phyloP scores from a whole-genome alignment of 192 early-diverging fungal species.

The Phycomyces nitens region DNA sequence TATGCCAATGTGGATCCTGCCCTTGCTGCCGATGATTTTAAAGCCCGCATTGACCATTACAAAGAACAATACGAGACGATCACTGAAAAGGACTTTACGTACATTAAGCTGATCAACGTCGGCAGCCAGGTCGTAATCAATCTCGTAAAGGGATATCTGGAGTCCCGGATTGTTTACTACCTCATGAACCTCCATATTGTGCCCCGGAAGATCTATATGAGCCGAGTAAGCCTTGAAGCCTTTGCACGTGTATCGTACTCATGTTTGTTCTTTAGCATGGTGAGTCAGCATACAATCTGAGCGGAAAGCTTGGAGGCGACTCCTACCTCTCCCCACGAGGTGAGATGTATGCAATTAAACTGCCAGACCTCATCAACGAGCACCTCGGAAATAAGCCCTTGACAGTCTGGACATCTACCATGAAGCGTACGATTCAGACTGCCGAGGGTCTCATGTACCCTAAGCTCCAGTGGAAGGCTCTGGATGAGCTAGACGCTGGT shows the following conservation, averaged over 20 bases:
- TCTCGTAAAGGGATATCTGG: slow-evolving; percentile 91
- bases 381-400: slow-evolving; percentile 71
- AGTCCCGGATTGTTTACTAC: slow-evolving; percentile 97
- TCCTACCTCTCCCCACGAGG: slow-evolving; percentile 85
- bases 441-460: slow-evolving; percentile 75
- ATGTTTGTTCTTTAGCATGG: slow-evolving; percentile 57
- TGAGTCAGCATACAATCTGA: slow-evolving; percentile 91
- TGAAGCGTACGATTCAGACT: slow-evolving; percentile 92
- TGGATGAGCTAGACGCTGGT: slow-evolving; percentile 97
- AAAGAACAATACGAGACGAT: slow-evolving; percentile 88
- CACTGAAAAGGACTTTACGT: slow-evolving; percentile 68
- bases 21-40: slow-evolving; percentile 86
- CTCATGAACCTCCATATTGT: slow-evolving; percentile 99
- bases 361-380: slow-evolving; percentile 79
- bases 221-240: slow-evolving; percentile 43
- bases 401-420: slow-evolving; percentile 96
- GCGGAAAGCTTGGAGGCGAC: slow-evolving; percentile 94
- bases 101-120: slow-evolving; percentile 95
- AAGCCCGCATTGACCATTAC: slow-evolving; percentile 90
- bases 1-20: slow-evolving; percentile 87
- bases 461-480: slow-evolving; percentile 93
- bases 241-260: too few species aligned
- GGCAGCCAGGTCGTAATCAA: slow-evolving; percentile 90
- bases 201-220: slow-evolving; percentile 91
- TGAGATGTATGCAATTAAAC: slow-evolving; percentile 73